These are phyloP conservation scores for Lodderomyces theae DNA, from an alignment of 1,139 yeast species.

Conservation along the genomic window DNA sequence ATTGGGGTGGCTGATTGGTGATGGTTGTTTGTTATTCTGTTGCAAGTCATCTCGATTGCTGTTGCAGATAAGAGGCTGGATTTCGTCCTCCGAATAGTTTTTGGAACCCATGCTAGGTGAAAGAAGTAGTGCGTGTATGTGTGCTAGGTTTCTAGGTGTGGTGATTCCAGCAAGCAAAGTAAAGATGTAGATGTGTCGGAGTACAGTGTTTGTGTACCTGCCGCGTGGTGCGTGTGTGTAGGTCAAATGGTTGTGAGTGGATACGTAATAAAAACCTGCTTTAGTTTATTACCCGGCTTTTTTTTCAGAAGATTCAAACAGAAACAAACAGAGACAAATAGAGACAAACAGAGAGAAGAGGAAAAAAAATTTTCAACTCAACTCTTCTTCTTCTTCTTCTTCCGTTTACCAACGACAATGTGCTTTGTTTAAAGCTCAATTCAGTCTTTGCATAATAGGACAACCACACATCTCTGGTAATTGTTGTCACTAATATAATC, in stretches of 20 bases:
- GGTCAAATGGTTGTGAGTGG: too few relatives aligned
- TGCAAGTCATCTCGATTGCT: not conserved
- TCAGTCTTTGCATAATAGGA: not conserved
- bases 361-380: not conserved
- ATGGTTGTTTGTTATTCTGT: slow-evolving; percentile 1
- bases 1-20: not conserved
- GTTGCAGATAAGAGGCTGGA: not conserved
- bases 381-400: not conserved
- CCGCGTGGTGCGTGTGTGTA: too few relatives aligned
- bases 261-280: too few relatives aligned
- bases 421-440: too few relatives aligned
- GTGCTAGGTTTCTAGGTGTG: not conserved
- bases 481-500: not conserved
- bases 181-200: too few relatives aligned
- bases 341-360: too few relatives aligned
- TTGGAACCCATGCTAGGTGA: not conserved
- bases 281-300: too few relatives aligned
- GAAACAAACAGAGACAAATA: too few relatives aligned
- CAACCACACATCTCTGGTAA: not conserved
- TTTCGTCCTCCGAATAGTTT: not conserved
- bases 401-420: too few relatives aligned
- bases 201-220: too few relatives aligned
- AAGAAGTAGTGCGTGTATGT: not conserved
- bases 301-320: too few relatives aligned
- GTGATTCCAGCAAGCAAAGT: too few relatives aligned